A percentile compares a stretch with the other conserved stretches of the same genome.
phyloP scores from a whole-genome alignment of 2,329 filamentous ascomycete genomes.

The Aureobasidium vineae region DNA sequence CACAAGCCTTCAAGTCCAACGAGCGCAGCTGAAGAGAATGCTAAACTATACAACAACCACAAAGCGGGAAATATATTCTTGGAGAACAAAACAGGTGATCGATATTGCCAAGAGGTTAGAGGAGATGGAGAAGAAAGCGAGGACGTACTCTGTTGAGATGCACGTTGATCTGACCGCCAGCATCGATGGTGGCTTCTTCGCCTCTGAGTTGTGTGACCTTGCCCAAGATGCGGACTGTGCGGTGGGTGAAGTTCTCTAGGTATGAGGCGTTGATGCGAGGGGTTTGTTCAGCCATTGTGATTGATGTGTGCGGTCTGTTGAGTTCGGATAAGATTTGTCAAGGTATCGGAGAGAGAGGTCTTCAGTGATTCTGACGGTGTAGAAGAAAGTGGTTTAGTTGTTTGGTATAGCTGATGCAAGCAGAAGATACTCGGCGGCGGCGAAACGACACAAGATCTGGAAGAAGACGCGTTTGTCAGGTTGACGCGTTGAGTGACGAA shows the following conservation, averaged over 20 bases:
- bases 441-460: background rate
- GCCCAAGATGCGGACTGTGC: constrained; percentile 80
- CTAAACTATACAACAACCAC: no score
- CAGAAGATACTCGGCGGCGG: background rate
- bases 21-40: no score
- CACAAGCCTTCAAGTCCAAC: background rate
- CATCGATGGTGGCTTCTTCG: constrained; percentile 75
- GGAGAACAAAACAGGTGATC: background rate
- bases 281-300: constrained; percentile 66
- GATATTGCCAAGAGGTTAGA: background rate
- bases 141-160: constrained; percentile 67
- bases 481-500: constrained; percentile 21
- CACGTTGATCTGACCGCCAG: constrained; percentile 71
- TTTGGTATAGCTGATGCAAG: background rate
- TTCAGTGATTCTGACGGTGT: background rate
- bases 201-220: constrained; percentile 80
- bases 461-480: constrained; percentile 13
- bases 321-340: background rate
- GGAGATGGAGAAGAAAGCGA: background rate
- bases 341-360: background rate
- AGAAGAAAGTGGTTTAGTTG: no score
- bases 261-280: constrained; percentile 81
- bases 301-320: background rate
- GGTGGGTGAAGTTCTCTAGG: constrained; percentile 68
- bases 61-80: background rate